Percentiles rank a stretch among this genome's conserved stretches.
phyloP scores from a whole-genome alignment of 1,284 basidiomycete species.

The Sporisorium scitamineum region DNA sequence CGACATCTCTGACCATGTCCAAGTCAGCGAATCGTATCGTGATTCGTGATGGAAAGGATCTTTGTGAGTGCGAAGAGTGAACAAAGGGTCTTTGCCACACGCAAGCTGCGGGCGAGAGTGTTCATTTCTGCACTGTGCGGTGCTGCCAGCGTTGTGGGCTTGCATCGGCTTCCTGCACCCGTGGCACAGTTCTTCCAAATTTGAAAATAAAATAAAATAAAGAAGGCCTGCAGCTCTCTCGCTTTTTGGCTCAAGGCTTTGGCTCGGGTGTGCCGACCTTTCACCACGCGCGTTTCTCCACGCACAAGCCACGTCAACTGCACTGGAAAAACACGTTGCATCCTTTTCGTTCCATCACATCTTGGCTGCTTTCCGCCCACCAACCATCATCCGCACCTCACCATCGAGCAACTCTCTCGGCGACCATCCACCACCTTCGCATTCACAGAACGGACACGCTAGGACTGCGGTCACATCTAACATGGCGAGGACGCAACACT shows the following conservation, averaged over 20 bases:
- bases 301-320: slow-evolving; percentile 8
- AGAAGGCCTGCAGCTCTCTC: not conserved
- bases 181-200: not conserved
- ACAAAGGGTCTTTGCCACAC: slow-evolving; percentile 1
- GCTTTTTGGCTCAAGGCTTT: not conserved
- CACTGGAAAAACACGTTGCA: not conserved
- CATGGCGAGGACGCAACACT: slow-evolving; percentile 53
- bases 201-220: not conserved
- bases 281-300: not conserved
- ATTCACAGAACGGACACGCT: not conserved
- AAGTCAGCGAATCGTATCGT: not conserved
- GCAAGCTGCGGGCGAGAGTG: no score
- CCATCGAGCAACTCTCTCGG: not conserved
- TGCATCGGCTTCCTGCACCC: no score
- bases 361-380: not conserved
- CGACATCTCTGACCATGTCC: slow-evolving; percentile 10
- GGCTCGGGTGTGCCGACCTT: slow-evolving; percentile 1
- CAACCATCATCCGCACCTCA: no score
- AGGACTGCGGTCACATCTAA: not conserved
- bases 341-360: not conserved
- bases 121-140: no score
- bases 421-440: not conserved
- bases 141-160: no score
- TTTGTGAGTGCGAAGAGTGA: not conserved
- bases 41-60: not conserved